Evolutionary conservation across 176 grass and related monocot species (phyloP).

Genomic region (Musa beccarii): DNA sequence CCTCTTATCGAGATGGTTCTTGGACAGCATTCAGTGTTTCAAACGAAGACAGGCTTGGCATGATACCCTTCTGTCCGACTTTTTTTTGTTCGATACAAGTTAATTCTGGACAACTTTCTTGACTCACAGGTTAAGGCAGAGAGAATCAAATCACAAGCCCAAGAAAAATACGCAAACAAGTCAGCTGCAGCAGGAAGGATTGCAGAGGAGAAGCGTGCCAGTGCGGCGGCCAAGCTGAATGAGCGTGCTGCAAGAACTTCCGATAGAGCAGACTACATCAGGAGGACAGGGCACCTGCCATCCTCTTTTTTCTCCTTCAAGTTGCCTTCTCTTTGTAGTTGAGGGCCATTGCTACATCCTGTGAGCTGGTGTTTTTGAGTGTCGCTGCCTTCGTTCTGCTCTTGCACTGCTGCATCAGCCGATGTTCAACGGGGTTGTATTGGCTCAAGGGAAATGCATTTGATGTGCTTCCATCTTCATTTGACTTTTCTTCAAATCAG

Average conservation of each 20-base stretch:
- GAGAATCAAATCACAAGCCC: slow-evolving; percentile 61
- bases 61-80: not conserved
- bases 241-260: slow-evolving; percentile 55
- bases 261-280: slow-evolving; percentile 68
- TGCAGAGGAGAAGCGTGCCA: slow-evolving; percentile 71
- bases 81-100: not conserved
- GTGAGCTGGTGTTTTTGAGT: not conserved
- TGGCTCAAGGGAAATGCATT: not conserved
- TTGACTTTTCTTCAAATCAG: too few species aligned
- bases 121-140: slow-evolving; percentile 65
- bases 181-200: slow-evolving; percentile 38
- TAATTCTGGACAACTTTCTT: not conserved
- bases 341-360: not conserved
- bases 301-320: slow-evolving; percentile 72
- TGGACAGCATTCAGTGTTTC: too few species aligned
- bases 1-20: too few species aligned
- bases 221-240: slow-evolving; percentile 55
- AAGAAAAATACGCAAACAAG: slow-evolving; percentile 63
- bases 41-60: not conserved
- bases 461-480: not conserved
- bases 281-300: slow-evolving; percentile 74
- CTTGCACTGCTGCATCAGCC: not conserved
- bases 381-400: not conserved
- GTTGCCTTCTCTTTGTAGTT: slow-evolving; percentile 74
- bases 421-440: not conserved